Evolutionary conservation across 371 early-diverging fungal genomes (phyloP).

Genomic region (Mucor mucedo): DNA sequence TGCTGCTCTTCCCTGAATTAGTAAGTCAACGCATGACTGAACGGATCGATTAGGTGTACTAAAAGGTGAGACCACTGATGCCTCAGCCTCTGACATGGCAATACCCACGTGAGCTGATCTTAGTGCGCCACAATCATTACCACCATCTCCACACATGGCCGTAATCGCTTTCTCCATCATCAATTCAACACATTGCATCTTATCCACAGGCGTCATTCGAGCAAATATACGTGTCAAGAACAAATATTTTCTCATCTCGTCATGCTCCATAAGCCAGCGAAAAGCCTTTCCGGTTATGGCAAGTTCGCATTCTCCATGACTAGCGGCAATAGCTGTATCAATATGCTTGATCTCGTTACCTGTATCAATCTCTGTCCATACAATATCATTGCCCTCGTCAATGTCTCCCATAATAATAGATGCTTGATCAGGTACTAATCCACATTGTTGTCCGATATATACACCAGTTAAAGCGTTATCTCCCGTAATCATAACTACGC

Average conservation of each 20-base stretch:
- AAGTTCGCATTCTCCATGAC: slow-evolving; percentile 46
- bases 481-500: slow-evolving; percentile 91
- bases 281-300: slow-evolving; percentile 76
- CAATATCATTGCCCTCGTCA: slow-evolving; percentile 69
- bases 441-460: slow-evolving; percentile 63
- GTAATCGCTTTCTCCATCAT: slow-evolving; percentile 60
- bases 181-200: slow-evolving; percentile 67
- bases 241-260: slow-evolving; percentile 43
- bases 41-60: slow-evolving; percentile 68
- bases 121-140: slow-evolving; percentile 97
- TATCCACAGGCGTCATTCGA: slow-evolving; percentile 79
- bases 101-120: slow-evolving; percentile 94
- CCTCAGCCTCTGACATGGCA: slow-evolving; percentile 79
- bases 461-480: slow-evolving; percentile 85
- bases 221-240: slow-evolving; percentile 71
- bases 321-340: slow-evolving; percentile 9
- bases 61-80: slow-evolving; percentile 88
- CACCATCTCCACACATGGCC: slow-evolving; percentile 99
- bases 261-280: slow-evolving; percentile 37
- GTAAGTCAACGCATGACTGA: slow-evolving; percentile 68
- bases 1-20: slow-evolving; percentile 74
- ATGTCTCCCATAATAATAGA: slow-evolving; percentile 73
- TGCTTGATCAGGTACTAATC: slow-evolving; percentile 28
- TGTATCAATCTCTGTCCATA: slow-evolving; percentile 36
- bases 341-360: slow-evolving; percentile 12